phyloP scores from a whole-genome alignment of 768 basidiomycete genomes.

The Lactarius psammicola region DNA sequence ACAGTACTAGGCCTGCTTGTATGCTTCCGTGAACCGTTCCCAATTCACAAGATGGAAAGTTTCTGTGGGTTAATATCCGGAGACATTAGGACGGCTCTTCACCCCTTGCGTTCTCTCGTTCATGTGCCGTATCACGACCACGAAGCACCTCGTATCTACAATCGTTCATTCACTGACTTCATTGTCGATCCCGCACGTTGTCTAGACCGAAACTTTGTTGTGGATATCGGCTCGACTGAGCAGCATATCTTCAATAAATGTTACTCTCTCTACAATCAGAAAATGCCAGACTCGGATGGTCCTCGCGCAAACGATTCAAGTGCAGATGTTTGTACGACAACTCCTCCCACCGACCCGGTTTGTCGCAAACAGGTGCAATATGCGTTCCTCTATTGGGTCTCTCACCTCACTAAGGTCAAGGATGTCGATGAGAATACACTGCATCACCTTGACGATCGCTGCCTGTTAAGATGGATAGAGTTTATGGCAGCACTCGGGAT shows the following conservation, averaged over 20 bases:
- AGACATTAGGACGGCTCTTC: neutral
- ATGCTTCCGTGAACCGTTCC: neutral
- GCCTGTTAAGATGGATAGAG: neutral
- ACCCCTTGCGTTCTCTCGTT: neutral
- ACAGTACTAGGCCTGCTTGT: neutral
- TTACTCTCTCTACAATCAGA: neutral
- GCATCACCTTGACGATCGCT: neutral
- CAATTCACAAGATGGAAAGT: accelerated
- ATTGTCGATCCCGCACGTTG: neutral
- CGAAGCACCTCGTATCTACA: neutral
- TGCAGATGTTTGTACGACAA: neutral
- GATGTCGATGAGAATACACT: neutral
- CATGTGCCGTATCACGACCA: neutral
- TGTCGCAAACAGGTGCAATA: neutral
- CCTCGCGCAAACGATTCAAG: neutral
- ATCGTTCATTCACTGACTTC: neutral
- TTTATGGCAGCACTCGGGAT: neutral
- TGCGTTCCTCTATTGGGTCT: neutral
- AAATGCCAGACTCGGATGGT: neutral
- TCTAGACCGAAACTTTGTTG: accelerated
- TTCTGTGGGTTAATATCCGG: neutral
- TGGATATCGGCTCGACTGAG: neutral
- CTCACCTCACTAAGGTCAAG: neutral
- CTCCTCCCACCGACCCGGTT: accelerated
- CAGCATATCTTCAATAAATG: neutral